Evolutionary conservation across 179 eudicot genomes (phyloP), one percentile per base, ranked within the genome.

Genomic region (Spinacia oleracea): DNA sequence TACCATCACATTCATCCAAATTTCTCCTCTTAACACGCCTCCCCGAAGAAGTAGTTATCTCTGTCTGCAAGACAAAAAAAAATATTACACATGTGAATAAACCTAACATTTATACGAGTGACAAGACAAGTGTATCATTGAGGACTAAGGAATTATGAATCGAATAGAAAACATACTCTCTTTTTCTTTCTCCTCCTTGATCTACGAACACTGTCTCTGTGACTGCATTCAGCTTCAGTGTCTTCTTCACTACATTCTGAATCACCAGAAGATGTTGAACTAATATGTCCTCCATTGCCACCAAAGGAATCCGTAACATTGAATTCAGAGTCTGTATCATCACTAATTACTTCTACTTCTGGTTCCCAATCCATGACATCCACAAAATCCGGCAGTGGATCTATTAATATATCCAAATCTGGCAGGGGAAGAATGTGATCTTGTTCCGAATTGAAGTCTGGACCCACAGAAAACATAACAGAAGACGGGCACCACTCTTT

Each of bases 361-460:
- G 95, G 97, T 80, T 90, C 98, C 97, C 97, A 90, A n/a, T 93
- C 97, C 95, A 93, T 93, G 80, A 84, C 90, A 83, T 94, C 97
- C 42, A 88, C 78, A 81, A 90, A 89, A 81, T 87, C 93, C 21
- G 97, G 98, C 60, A 91, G 80, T 60, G 97, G 97, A 85, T 89
- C 97, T 48, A 91, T 79, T 76, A 90, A 70, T 71, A 89, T 86
- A 81, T 91, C 97, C 86, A 89, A 79, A 78, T 95, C 97, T 67
- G 84, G 87, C 70, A 93, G 80, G 16, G 97, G 97, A 34, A 86
- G 85, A 71, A 89, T 87, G 80, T 88, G 97, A 84, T 87, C 93
- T 82, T 90, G 93, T 81, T 86, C 93, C 32, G 90, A 84, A 88
- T 64, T 90, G 72, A 91, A 81, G 82, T 90, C 93, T 1, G 89